Percentiles rank a stretch among this genome's conserved stretches.
These are phyloP conservation scores for Allium fistulosum DNA, from an alignment of 106 monocot species.

Conservation along the genomic window DNA sequence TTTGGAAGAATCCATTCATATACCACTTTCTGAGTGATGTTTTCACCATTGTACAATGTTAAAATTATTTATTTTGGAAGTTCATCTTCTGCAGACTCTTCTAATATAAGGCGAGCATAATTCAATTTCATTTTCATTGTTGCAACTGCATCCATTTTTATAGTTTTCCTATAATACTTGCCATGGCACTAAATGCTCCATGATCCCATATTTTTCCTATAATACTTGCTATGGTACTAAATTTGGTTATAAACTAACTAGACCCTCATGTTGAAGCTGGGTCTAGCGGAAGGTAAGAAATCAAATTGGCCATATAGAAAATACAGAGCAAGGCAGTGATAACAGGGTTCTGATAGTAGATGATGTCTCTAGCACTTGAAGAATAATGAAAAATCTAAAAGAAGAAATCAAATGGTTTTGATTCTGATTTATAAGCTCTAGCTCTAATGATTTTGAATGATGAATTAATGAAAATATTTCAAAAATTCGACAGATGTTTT, in stretches of 20 bases:
- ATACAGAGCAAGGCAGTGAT: not conserved
- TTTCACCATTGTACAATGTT: too few relatives aligned
- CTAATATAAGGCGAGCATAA: too few relatives aligned
- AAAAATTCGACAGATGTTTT: not conserved
- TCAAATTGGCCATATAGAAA: constrained; percentile 7
- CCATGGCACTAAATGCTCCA: too few relatives aligned
- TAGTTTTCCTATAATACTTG: too few relatives aligned
- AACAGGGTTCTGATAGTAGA: not conserved
- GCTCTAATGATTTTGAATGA: constrained; percentile 13
- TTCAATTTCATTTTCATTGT: too few relatives aligned
- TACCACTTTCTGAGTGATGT: too few relatives aligned
- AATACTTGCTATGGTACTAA: not conserved
- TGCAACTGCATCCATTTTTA: too few relatives aligned
- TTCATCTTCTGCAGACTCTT: too few relatives aligned
- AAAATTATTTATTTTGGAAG: too few relatives aligned
- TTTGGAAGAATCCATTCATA: too few relatives aligned
- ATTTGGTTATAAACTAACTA: constrained; percentile 19
- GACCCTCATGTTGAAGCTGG: constrained; percentile 12
- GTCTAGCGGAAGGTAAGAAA: constrained; percentile 10
- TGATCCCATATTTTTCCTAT: too few relatives aligned
- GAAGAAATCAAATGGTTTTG: constrained; percentile 6
- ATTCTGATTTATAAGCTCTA: constrained; percentile 9
- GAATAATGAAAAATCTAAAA: not conserved
- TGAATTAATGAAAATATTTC: not conserved
- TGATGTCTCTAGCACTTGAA: not conserved